Evolutionary conservation across 805 yeast species (phyloP).

Genomic region (Ogataea chonburiensis): DNA sequence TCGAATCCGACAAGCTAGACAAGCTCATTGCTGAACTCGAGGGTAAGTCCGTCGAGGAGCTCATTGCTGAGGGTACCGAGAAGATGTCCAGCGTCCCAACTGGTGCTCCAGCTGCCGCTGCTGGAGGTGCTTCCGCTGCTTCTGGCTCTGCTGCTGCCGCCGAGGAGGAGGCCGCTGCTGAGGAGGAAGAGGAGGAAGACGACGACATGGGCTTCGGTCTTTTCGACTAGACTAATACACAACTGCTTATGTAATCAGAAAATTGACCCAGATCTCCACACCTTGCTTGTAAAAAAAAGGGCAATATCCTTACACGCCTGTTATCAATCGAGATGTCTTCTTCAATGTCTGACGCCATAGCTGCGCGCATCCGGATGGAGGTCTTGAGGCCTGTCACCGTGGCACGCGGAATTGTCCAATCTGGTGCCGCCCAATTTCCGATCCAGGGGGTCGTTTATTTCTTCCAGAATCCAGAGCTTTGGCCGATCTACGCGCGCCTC

Average conservation of each 20-base stretch:
- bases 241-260: constrained; percentile 12
- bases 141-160: constrained; percentile 56
- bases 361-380: constrained; percentile 23
- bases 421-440: constrained; percentile 24
- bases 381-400: constrained; percentile 24
- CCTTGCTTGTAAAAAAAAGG: constrained; percentile 5
- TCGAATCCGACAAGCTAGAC: constrained; percentile 72
- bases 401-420: constrained; percentile 15
- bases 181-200: constrained; percentile 49
- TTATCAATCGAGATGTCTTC: constrained; percentile 8
- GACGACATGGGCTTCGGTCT: constrained; percentile 82
- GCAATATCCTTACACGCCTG: constrained; percentile 12
- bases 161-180: constrained; percentile 55
- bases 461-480: constrained; percentile 24
- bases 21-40: constrained; percentile 70
- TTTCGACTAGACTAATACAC: constrained; percentile 73
- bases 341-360: constrained; percentile 14
- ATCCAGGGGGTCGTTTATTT: constrained; percentile 29
- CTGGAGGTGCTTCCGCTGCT: constrained; percentile 54
- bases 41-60: constrained; percentile 73
- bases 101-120: constrained; percentile 75
- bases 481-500: constrained; percentile 28
- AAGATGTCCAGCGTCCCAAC: constrained; percentile 80
- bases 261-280: constrained; percentile 1
- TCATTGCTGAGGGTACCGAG: constrained; percentile 77